Evolutionary conservation across 2,329 filamentous ascomycete species (phyloP), one percentile per base, ranked within the genome.

Genomic region (Fusarium newnesense): DNA sequence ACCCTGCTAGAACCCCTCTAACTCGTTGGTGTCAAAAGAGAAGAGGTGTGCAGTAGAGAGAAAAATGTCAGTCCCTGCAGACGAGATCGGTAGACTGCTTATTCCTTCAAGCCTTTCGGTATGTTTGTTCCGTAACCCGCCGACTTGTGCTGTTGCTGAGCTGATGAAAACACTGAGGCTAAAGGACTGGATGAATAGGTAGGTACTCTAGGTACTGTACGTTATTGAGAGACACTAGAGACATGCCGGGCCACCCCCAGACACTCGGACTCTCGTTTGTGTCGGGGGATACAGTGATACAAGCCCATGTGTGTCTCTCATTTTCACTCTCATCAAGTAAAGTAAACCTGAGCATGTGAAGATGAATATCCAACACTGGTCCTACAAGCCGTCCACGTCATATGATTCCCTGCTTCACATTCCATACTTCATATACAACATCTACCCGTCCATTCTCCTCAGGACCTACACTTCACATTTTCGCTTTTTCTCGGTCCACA

Each of bases 51-150:
- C 46, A 56, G 37, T 30, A 32, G 32, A 32, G 32, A 11, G 34
- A 32, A 21, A 28, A 28, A 19, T 15, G 18, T 11, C 36, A 34
- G 59, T 58, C 65, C 67, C 67, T 69, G 67, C 67, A 65, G 60
- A 50, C 28, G 18, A 47, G 67, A 70, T 69, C 67, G 46, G 70
- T 69, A 69, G 67, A 49, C 67, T 68, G 50, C 59, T 70, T 69
- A 69, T 54, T 58, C 44, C 36, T 34, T 24, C n/a, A 42, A 24
- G 40, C 18, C 26, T 24, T 34, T 26, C 40, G 54, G 61, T 61
- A 32, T 28, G 19, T 49, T 26, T 47, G 53, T 70, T 64, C 70
- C 70, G 70, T 73, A 70, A 66, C 64, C 58, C 60, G 65, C 66
- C 70, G 70, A 73, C 42, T 61, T 34, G 5, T 32, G 26, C 28